Base-by-base conservation (phyloP, 2,329 filamentous ascomycete species). In the Fusarium hostae region DNA sequence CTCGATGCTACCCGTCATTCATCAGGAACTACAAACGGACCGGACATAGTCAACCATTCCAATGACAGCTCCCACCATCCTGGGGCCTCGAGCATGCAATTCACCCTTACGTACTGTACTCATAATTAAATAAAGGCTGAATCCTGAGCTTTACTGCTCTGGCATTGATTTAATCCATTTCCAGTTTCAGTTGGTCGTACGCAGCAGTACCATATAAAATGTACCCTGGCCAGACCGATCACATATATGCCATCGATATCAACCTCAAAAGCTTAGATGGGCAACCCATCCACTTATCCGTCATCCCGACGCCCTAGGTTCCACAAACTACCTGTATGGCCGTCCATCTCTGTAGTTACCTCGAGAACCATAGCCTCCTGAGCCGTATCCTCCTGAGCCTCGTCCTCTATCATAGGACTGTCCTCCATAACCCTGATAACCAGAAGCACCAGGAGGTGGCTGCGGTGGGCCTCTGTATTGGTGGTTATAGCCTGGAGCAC, bases 321-420 rank as follows among this genome's bases (percentile, higher is more conserved):
- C 37, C 15, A 35, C 30, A 20, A 32, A 51, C 61, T 68, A 77
- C 39, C 76, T 76, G 24, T 76, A 77, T 26, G 73, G 66, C 30
- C 76, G 69, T 18, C 69, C 69, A 30, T 74, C 76, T 59, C 66
- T 54, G 55, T 75, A 67, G 35, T 70, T 39, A 24, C 70, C 73
- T 24, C 73, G 67, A 13, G 70, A 66, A 26, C 59, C 74, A 35
- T 75, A 43, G 18, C 67, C 69, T 13, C 72, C 66, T 7, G 66
- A 59, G 18, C 59, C 71, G 28, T 71, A 52, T 24, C 68, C 69
- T 22, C 73, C 71, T 11, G 68, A 66, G 22, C 62, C 72, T 64
- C 74, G 71, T 22, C 65, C 68, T 45, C 70, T 63, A 11, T 64
- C 66, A 47, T 69, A 68, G 12, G 70, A 65, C 28, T 74, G 51